These are phyloP conservation scores for Plenodomus tracheiphilus DNA, from an alignment of 2,329 filamentous ascomycete genomes.

Conservation along the genomic window DNA sequence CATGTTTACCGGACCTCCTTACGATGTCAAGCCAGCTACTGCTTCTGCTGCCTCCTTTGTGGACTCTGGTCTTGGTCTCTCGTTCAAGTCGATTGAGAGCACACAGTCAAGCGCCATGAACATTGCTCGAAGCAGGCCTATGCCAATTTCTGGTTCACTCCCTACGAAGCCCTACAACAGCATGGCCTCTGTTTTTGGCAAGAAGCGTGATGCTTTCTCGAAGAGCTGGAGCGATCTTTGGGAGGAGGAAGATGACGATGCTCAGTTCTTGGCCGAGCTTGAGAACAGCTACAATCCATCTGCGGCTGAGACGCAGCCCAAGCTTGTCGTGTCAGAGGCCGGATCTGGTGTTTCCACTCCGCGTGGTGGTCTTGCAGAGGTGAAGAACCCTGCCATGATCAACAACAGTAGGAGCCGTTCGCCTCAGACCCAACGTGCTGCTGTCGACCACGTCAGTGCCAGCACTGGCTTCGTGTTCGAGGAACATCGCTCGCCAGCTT, in stretches of 20 bases:
- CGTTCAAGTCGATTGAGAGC: constrained; percentile 68
- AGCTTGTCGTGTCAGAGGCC: constrained; percentile 43
- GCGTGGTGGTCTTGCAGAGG: constrained; percentile 57
- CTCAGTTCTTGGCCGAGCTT: constrained; percentile 57
- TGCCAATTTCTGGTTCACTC: constrained; percentile 80
- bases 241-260: constrained; percentile 90
- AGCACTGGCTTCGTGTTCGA: constrained; percentile 75
- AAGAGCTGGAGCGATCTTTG: constrained; percentile 99
- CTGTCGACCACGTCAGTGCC: constrained; percentile 67
- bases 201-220: constrained; percentile 76
- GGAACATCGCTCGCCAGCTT: constrained; percentile 52
- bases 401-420: constrained; percentile 53
- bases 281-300: constrained; percentile 60
- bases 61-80: constrained; percentile 79
- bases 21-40: constrained; percentile 73
- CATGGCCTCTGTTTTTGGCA: constrained; percentile 79
- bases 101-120: constrained; percentile 52
- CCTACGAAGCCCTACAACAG: constrained; percentile 67
- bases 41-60: constrained; percentile 83
- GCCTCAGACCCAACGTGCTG: constrained; percentile 45
- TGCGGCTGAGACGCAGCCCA: constrained; percentile 39
- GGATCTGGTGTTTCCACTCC: constrained; percentile 53
- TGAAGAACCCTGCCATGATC: constrained; percentile 57
- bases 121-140: constrained; percentile 66
- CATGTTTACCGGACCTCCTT: constrained; percentile 80